Evolutionary conservation across 2,329 filamentous ascomycete genomes (phyloP).

Genomic region (Madurella fahalii): DNA sequence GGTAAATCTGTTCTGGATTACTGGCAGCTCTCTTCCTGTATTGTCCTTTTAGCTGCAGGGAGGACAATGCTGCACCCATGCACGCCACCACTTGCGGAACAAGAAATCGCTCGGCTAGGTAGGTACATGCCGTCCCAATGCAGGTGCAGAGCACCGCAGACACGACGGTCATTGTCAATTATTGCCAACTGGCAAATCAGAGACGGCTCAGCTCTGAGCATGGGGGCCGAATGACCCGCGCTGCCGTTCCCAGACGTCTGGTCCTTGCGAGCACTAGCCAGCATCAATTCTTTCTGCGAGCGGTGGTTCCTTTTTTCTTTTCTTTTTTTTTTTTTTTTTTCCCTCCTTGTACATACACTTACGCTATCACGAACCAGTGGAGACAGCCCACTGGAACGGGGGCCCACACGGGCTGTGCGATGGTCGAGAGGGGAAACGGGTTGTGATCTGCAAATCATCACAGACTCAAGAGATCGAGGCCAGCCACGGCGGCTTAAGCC

Average conservation of each 20-base stretch:
- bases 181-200: slow-evolving; percentile 14
- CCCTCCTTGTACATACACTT: no score
- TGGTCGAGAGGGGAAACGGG: no score
- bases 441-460: no score
- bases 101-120: slow-evolving; percentile 1
- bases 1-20: no score
- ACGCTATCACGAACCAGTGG: no score
- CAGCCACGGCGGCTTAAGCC: no score
- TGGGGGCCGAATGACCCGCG: slow-evolving; percentile 17
- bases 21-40: no score
- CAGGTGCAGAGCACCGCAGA: neutral
- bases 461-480: no score
- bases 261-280: neutral
- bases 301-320: neutral
- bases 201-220: slow-evolving; percentile 4
- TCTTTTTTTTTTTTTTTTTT: no score
- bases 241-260: neutral
- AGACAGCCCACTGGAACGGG: no score
- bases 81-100: slow-evolving; percentile 15
- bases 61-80: slow-evolving; percentile 11
- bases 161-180: neutral
- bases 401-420: no score
- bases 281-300: neutral
- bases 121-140: neutral
- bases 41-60: slow-evolving; percentile 6